phyloP scores from a whole-genome alignment of 345 rosid genomes.

The Populus euphratica region DNA sequence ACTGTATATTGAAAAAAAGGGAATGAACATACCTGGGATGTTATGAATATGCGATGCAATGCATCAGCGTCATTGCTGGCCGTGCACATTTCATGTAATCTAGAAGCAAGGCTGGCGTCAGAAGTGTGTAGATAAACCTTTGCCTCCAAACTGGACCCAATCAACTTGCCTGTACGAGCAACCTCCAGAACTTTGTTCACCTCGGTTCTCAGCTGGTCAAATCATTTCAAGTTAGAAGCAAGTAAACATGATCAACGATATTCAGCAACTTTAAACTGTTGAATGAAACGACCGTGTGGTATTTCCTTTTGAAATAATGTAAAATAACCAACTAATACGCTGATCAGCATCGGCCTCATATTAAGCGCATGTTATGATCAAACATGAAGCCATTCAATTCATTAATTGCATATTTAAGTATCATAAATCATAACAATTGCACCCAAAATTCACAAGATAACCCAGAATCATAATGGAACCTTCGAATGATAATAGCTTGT shows the following conservation, averaged over 20 bases:
- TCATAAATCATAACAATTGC: too few species aligned
- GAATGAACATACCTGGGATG: slow-evolving; percentile 64
- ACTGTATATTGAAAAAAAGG: too few species aligned
- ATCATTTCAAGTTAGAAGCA: slow-evolving; percentile 12
- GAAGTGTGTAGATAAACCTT: slow-evolving; percentile 62
- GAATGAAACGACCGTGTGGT: background rate
- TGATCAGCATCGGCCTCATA: too few species aligned
- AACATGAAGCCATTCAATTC: too few species aligned
- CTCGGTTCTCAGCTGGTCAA: slow-evolving; percentile 80
- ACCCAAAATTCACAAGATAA: background rate
- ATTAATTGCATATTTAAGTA: too few species aligned
- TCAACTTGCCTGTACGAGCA: slow-evolving; percentile 76
- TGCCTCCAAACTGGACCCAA: slow-evolving; percentile 94
- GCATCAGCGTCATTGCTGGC: slow-evolving; percentile 66
- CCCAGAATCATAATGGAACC: background rate
- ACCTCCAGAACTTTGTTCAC: slow-evolving; percentile 86
- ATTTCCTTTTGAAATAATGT: background rate
- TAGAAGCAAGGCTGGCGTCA: slow-evolving; percentile 56
- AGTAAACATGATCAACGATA: background rate
- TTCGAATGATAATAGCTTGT: background rate
- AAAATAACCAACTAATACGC: too few species aligned
- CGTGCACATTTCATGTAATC: slow-evolving; percentile 44
- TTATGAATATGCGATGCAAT: slow-evolving; percentile 72
- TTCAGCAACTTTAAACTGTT: background rate
- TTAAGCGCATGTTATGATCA: too few species aligned